Percentiles rank a stretch among this genome's conserved stretches.
These are phyloP conservation scores for Penstemon eatonii DNA, from an alignment of 257 asterid genomes.

Conservation along the genomic window DNA sequence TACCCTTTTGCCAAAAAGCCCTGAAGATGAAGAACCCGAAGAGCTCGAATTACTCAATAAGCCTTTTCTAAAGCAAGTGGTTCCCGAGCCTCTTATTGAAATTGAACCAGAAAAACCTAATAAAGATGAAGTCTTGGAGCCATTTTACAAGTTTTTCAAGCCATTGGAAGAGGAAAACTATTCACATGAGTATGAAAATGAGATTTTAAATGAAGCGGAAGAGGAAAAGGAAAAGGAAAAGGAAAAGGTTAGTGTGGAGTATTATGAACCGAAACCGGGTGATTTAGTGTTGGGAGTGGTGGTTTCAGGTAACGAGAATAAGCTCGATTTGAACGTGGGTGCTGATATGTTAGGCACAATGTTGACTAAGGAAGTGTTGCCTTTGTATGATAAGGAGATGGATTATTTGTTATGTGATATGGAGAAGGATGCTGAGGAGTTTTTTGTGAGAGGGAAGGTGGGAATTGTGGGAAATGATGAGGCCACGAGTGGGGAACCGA, in stretches of 20 bases:
- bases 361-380: constrained; percentile 94
- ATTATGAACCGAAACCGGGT: constrained; percentile 82
- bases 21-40: constrained; percentile 46
- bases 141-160: constrained; percentile 70
- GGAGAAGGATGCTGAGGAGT: constrained; percentile 60
- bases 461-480: constrained; percentile 76
- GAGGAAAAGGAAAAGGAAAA: constrained; percentile 30
- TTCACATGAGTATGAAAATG: constrained; percentile 23
- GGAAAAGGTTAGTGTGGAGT: constrained; percentile 57
- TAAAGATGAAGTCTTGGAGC: constrained; percentile 67
- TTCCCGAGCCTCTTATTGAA: constrained; percentile 35
- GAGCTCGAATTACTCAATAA: constrained; percentile 75
- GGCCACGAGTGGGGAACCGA: constrained; percentile 45
- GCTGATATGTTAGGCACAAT: constrained; percentile 80
- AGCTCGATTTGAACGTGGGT: constrained; percentile 91
- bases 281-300: constrained; percentile 91
- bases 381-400: constrained; percentile 83
- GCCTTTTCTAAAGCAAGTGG: constrained; percentile 60
- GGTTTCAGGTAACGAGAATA: constrained; percentile 88
- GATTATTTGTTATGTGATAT: constrained; percentile 67
- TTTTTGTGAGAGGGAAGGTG: constrained; percentile 63
- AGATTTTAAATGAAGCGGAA: constrained; percentile 33
- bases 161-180: constrained; percentile 47
- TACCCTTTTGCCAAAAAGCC: constrained; percentile 37
- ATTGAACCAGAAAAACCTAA: constrained; percentile 37